phyloP scores from a whole-genome alignment of 352 stramenopile genomes.

The Pythium dissimile region DNA sequence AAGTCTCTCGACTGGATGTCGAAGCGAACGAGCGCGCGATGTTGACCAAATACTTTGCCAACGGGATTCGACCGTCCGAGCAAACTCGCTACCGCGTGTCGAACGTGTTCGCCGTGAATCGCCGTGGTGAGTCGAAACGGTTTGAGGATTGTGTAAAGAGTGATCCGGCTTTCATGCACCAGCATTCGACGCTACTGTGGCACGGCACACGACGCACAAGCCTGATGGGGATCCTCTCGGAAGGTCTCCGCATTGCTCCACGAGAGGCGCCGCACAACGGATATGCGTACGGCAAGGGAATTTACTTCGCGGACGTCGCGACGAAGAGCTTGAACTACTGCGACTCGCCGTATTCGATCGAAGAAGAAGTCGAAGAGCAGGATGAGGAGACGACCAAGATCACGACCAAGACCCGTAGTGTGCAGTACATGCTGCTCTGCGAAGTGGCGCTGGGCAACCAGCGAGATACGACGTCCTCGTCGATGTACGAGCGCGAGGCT shows the following conservation, averaged over 20 bases:
- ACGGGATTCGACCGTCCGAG: slow-evolving; percentile 28
- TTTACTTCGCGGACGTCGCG: slow-evolving; percentile 81
- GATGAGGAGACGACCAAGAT: slow-evolving; percentile 16
- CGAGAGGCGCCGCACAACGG: slow-evolving; percentile 70
- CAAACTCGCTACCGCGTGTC: slow-evolving; percentile 41
- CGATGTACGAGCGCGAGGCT: not conserved
- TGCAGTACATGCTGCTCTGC: slow-evolving; percentile 72
- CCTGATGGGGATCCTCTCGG: slow-evolving; percentile 76
- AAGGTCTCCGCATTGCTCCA: slow-evolving; percentile 78
- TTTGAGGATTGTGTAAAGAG: slow-evolving; percentile 33
- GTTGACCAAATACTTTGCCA: slow-evolving; percentile 59
- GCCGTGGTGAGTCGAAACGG: slow-evolving; percentile 43
- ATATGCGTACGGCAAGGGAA: slow-evolving; percentile 77
- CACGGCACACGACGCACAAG: slow-evolving; percentile 79
- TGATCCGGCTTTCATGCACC: slow-evolving; percentile 27
- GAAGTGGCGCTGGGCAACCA: slow-evolving; percentile 51
- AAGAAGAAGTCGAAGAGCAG: slow-evolving; percentile 12
- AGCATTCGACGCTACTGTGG: slow-evolving; percentile 70
- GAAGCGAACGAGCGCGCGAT: slow-evolving; percentile 33
- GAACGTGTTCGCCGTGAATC: slow-evolving; percentile 53
- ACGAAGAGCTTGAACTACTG: slow-evolving; percentile 77
- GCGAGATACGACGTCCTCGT: not conserved
- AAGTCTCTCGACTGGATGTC: slow-evolving; percentile 25
- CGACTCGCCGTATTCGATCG: slow-evolving; percentile 40
- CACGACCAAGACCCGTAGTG: slow-evolving; percentile 34